Evolutionary conservation across 2,329 filamentous ascomycete species (phyloP).

Genomic region (Claviceps digitariae): DNA sequence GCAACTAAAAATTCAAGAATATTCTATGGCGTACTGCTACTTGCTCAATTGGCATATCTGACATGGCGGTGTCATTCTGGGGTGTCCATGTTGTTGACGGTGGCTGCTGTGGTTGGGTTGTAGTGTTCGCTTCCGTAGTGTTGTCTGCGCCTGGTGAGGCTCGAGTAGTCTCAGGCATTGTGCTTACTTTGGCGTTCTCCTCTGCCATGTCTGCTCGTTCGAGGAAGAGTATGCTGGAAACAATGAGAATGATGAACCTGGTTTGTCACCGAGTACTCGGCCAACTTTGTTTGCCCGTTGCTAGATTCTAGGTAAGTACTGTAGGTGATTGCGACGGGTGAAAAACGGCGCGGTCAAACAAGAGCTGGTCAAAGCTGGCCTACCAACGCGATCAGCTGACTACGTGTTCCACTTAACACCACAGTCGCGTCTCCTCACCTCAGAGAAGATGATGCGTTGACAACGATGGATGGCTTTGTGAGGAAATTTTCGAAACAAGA

Average conservation of each 20-base stretch:
- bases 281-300: background rate
- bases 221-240: background rate
- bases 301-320: background rate
- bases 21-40: slow-evolving; percentile 20
- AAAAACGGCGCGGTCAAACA: background rate
- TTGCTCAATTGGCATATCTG: slow-evolving; percentile 27
- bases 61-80: slow-evolving; percentile 29
- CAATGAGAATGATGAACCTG: background rate
- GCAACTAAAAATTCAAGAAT: background rate
- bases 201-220: slow-evolving; percentile 17
- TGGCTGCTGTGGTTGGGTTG: slow-evolving; percentile 4
- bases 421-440: slow-evolving; percentile 3
- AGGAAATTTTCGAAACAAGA: slow-evolving; percentile 15
- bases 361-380: background rate
- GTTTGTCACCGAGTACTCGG: background rate
- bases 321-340: slow-evolving; percentile 1
- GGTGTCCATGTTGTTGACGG: slow-evolving; percentile 10
- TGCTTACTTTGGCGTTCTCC: slow-evolving; percentile 12
- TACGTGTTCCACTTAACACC: slow-evolving; percentile 17
- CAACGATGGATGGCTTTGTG: slow-evolving; percentile 26
- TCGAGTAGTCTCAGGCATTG: slow-evolving; percentile 10
- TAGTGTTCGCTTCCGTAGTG: slow-evolving; percentile 9
- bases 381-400: slow-evolving; percentile 23
- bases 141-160: slow-evolving; percentile 11
- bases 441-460: slow-evolving; percentile 4